Evolutionary conservation across 1,284 basidiomycete genomes (phyloP), one percentile per base, ranked within the genome.

Genomic region (Cryptococcus sp.): DNA sequence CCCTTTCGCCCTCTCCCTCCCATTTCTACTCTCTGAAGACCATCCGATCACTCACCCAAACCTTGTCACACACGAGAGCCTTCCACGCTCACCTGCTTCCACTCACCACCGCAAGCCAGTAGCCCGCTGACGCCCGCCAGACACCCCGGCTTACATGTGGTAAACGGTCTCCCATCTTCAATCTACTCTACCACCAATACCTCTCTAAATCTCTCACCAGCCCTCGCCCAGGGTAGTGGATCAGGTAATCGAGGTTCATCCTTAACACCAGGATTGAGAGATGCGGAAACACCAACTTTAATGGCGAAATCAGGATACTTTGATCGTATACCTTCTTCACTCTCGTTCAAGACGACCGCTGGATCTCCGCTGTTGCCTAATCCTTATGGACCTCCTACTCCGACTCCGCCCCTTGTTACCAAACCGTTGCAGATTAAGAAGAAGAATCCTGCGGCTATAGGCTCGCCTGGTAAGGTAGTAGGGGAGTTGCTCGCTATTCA

Each of bases 101-200:
- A 36, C n/a, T 36, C 34, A 11, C 49, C 24, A 13, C n/a, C 23
- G 16, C 32, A 14, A 19, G 79, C 41, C 81, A 82, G 48, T 43
- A 0, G 28, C 28, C 11, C 28, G 28, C 28, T 28, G 11, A 28
- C 28, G 28, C 28, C 11, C 28, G 28, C 28, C 28, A 28, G 28
- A 28, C 28, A 28, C 11, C 60, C 61, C 7, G 67, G 65, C n/a
- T 81, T 93, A 41, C 84, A 85, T 65, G 88, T 93, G 11, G 82
- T 91, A 56, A 93, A 93, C 74, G 89, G 88, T 45, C 78, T 86
- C 48, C 73, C 76, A 1, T 74, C 74, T 7, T 73, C 71, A 7
- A 69, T 67, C 32, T 72, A 70, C 46, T 67, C 71, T 7, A 85
- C 83, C 55, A 77, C 79, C 13, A 78, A 82, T 36, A 83, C 82